Evolutionary conservation across 441 rosid genomes (phyloP).

Genomic region (Gossypium davidsonii): DNA sequence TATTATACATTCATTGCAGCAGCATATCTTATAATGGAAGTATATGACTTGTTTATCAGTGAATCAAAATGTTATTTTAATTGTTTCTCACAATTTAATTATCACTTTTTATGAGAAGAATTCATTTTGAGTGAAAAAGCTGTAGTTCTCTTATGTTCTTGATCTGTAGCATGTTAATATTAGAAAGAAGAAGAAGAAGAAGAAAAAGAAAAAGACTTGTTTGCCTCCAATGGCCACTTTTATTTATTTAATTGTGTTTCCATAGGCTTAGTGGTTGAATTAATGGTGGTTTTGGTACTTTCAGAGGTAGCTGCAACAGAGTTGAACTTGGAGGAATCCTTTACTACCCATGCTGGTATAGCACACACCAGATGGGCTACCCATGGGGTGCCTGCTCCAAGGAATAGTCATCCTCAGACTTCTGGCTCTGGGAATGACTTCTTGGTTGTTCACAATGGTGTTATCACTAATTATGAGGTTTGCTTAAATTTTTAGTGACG

Average conservation of each 20-base stretch:
- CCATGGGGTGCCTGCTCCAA: constrained; percentile 91
- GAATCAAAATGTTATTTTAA: background rate
- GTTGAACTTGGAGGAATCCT: constrained; percentile 67
- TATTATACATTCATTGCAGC: background rate
- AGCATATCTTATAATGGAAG: background rate
- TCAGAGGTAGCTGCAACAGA: constrained; percentile 59
- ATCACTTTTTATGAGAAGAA: background rate
- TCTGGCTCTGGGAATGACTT: constrained; percentile 84
- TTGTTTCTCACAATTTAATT: background rate
- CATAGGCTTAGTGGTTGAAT: constrained; percentile 1
- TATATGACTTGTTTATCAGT: background rate
- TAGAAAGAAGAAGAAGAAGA: no score
- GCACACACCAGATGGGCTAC: constrained; percentile 99
- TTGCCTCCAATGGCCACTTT: background rate
- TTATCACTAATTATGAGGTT: constrained; percentile 85
- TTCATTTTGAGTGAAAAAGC: background rate
- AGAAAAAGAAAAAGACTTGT: background rate
- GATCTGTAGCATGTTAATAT: background rate
- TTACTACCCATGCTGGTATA: constrained; percentile 76
- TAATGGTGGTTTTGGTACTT: constrained; percentile 17
- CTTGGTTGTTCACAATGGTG: constrained; percentile 90
- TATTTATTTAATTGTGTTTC: background rate
- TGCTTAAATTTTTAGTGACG: background rate
- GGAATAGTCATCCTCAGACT: constrained; percentile 89
- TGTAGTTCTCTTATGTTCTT: background rate